Evolutionary conservation across 106 monocot species (phyloP), one percentile per base, ranked within the genome.

Genomic region (Hemerocallis citrina): DNA sequence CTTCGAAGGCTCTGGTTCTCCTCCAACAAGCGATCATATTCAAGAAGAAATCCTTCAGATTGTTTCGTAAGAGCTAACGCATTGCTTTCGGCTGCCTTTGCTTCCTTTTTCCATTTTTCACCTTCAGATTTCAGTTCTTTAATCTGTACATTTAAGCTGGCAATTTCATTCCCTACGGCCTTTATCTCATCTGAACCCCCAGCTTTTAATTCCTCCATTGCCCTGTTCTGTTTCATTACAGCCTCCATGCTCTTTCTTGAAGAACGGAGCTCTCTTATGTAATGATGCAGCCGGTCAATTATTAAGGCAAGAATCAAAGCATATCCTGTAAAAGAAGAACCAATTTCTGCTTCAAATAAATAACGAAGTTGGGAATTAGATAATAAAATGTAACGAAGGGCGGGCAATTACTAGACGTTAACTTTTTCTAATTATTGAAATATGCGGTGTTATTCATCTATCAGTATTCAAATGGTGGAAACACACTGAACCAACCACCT

Each of bases 281-380:
- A 89, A 65, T 89, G 86, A 64, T 95, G 94, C 66, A 95, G 47
- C 12, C 94, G 77, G 67, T 95, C 94, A 44, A 95, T 81, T 20
- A 95, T 58, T 20, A 95, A 16, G 13, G 75, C 79, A 16, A 95
- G 89, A 46, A 89, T 80, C 7, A 95, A 72, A 23, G 49, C 68
- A 65, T 75, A 89, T 39, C 86, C 94, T 95, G 86, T 59, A 81
- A 25, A 45, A 45, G 22, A 2, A 21, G 5, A 22, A 5, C 4
- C 17, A 5, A 47, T 12, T 43, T 43, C n/a, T 43, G 13, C 15
- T 15, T 8, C 43, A 43, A 41, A 13, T 1, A 13, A 10, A 7
- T 41, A 4, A 41, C 11, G 41, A 41, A 15, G 10, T 15, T 13
- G 15, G 15, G 41, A 41, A 41, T 15, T 41, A n/a, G n/a, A n/a